Percentiles rank a stretch among this genome's conserved stretches.
These are phyloP conservation scores for Stephania japonica DNA, from an alignment of 164 flowering plant species.

Conservation along the genomic window DNA sequence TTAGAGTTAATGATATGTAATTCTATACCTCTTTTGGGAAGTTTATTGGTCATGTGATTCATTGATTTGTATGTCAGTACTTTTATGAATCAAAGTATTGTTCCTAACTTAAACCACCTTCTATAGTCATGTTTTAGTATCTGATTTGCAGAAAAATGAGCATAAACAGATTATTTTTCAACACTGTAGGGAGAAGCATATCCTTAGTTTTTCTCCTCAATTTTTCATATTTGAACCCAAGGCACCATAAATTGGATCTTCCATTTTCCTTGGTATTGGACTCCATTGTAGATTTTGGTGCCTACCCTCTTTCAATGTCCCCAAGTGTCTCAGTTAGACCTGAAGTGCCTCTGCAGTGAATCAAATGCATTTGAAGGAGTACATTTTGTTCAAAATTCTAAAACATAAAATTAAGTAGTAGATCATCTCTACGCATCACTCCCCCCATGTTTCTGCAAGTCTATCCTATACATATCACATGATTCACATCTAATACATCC, in stretches of 20 bases:
- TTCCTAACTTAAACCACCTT: too few relatives aligned
- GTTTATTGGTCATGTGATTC: background rate
- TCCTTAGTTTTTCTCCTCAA: background rate
- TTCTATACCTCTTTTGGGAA: background rate
- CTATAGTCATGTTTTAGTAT: background rate
- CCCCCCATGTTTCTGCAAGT: too few relatives aligned
- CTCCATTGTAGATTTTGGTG: background rate
- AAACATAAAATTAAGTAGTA: too few relatives aligned
- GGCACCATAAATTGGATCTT: too few relatives aligned
- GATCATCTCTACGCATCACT: too few relatives aligned
- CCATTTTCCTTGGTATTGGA: too few relatives aligned
- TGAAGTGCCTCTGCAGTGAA: too few relatives aligned
- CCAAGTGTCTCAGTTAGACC: background rate
- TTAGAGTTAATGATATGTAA: background rate
- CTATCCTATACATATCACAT: too few relatives aligned
- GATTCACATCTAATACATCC: too few relatives aligned
- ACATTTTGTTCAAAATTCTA: too few relatives aligned
- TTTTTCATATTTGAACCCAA: background rate
- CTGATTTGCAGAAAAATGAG: background rate
- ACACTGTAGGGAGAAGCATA: background rate
- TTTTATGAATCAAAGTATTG: background rate
- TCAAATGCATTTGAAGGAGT: too few relatives aligned
- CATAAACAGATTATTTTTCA: background rate
- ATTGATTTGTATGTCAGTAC: background rate
- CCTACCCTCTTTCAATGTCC: background rate